Base-by-base conservation (phyloP, 768 basidiomycete species). In the Suillus tomentosus region DNA sequence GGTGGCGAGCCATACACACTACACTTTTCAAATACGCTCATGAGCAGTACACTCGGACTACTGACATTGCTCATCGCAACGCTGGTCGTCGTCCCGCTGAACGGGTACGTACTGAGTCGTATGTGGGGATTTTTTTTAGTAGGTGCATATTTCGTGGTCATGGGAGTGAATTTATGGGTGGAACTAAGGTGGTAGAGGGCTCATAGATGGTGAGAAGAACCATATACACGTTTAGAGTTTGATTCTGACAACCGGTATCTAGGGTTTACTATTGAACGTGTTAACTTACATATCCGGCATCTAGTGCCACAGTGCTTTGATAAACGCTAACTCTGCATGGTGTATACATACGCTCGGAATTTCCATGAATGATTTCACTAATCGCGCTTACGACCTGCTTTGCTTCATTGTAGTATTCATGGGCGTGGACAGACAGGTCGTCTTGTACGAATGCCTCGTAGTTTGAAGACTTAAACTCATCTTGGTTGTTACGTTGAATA, bases 61-160 rank as follows among this genome's bases (percentile, higher is more conserved):
- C 81, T 99, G 9, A 72, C 80, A 43, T 78, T 99, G 11, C 81
- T 99, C 13, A 69, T 86, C 17, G 79, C 85, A 27, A 99, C 95
- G 4, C 77, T 96, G 45, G 76, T 96, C 57, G 85, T 91, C 67
- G 93, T 99, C 0, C 96, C 97, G 1, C 72, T 89, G 62, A 96
- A 97, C 69, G 87, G 85, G 36, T 99, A 91, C 72, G 80, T 85
- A 69, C 83, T 99, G 54, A 88, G 91, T 45, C 81, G 89, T 60
- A 79, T 82, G 56, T 98, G 95, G 95, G 96, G 95, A 0, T 68
- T 90, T 34, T 84, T 91, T 69, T 80, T 98, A 68, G 88, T 97
- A 53, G 71, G 77, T 10, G 86, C 85, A 19, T 99, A 99, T 72
- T 70, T 82, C 36, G 79, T 81, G 22, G 83, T 96, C 66, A 96